phyloP scores from a whole-genome alignment of 768 basidiomycete species.

The Favolaschia claudopus region DNA sequence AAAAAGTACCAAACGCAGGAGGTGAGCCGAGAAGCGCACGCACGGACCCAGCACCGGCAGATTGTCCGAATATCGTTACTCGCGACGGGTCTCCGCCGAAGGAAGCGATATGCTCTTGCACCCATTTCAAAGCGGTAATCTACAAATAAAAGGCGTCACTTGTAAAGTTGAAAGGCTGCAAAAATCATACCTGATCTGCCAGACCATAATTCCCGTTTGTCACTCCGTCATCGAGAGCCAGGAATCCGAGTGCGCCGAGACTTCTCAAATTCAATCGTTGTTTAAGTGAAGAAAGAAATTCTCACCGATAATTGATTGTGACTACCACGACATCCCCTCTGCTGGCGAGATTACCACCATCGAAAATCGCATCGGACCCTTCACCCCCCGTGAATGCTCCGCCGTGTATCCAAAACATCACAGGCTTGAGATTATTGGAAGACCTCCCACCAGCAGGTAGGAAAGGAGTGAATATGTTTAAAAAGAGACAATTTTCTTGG shows the following conservation, averaged over 20 bases:
- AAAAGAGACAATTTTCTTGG: slow-evolving; percentile 54
- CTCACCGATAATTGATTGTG: slow-evolving; percentile 53
- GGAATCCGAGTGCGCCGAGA: slow-evolving; percentile 51
- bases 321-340: slow-evolving; percentile 46
- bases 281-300: slow-evolving; percentile 44
- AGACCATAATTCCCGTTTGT: slow-evolving; percentile 56
- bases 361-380: slow-evolving; percentile 48
- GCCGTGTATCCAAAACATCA: slow-evolving; percentile 61
- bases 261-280: slow-evolving; percentile 33
- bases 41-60: slow-evolving; percentile 58
- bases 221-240: slow-evolving; percentile 48
- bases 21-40: slow-evolving; percentile 45
- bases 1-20: slow-evolving; percentile 46
- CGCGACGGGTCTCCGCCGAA: slow-evolving; percentile 64
- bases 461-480: slow-evolving; percentile 55
- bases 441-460: slow-evolving; percentile 30
- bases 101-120: slow-evolving; percentile 58
- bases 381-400: slow-evolving; percentile 53
- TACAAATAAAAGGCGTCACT: slow-evolving; percentile 30
- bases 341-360: slow-evolving; percentile 53
- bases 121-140: slow-evolving; percentile 51
- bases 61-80: slow-evolving; percentile 64
- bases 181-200: slow-evolving; percentile 49
- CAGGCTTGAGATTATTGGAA: slow-evolving; percentile 42
- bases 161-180: slow-evolving; percentile 22